Base-by-base conservation (phyloP, 2,329 filamentous ascomycete species). In the Fusarium albosuccineum region DNA sequence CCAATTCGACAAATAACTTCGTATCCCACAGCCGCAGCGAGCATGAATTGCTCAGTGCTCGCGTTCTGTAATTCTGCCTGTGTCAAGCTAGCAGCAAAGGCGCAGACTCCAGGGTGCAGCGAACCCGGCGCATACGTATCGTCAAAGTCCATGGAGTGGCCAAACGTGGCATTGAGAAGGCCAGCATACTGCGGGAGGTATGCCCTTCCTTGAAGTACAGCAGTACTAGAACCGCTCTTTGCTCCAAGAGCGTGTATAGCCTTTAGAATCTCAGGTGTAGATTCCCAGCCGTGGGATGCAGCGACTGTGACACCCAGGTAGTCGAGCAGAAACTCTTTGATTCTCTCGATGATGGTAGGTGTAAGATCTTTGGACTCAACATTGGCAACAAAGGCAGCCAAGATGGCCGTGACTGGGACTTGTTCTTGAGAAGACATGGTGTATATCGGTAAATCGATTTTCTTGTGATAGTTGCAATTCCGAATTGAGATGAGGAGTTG, bases 71-170 rank as follows among this genome's bases (percentile, higher is more conserved):
- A 13, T 27, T 60, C 57, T 4, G 57, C 51, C 13, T 60, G 22
- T 14, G 57, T 16, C 6, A 60, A 29, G n/a, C 22, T 33, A 5
- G 57, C 57, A 3, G 57, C 40, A 8, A 60, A 34, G 13, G 40
- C 49, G 6, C 33, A 39, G 8, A 45, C 51, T 3, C 51, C 51
- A 5, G 42, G 42, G n/a, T 60, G 57, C 6, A 60, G 6, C 10
- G 40, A 48, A 6, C 57, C 57, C 9, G 33, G 42, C 14, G 56
- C 39, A 39, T 60, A 41, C 3, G 51, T 50, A 16, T 55, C 51
- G 22, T 55, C 57, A 39, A 56, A 55, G 39, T 60, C 57, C 27
- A 60, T 29, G 3, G 57, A 34, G 29, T 60, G 57, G 5, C 42
- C 57, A 33, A 50, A 54, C 2, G 51, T 48, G 5, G 42, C 57